Evolutionary conservation across 768 basidiomycete species (phyloP).

Genomic region (Rhodotorula paludigena): DNA sequence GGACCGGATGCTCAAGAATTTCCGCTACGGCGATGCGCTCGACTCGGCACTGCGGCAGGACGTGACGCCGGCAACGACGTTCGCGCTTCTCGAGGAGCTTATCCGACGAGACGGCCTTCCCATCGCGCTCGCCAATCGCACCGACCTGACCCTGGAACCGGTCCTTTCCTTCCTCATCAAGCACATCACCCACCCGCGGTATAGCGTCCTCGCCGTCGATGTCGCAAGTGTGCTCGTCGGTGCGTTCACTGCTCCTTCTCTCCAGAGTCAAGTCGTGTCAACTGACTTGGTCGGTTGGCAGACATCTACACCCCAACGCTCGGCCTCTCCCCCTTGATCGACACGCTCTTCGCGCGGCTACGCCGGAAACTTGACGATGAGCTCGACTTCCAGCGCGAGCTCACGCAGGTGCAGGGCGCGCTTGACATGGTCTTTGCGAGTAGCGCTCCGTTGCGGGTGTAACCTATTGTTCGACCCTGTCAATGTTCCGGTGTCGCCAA

Average conservation of each 20-base stretch:
- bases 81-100: conserved; percentile 86
- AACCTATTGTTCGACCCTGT: too few relatives aligned
- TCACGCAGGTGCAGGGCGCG: conserved; percentile 75
- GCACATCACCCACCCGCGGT: conserved; percentile 81
- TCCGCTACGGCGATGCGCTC: conserved; percentile 89
- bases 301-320: conserved; percentile 87
- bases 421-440: conserved; percentile 70
- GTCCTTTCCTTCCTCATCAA: conserved; percentile 79
- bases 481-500: too few relatives aligned
- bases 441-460: background rate
- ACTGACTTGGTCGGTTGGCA: conserved; percentile 44
- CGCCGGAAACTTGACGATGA: conserved; percentile 80
- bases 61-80: conserved; percentile 75
- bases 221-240: conserved; percentile 76
- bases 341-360: conserved; percentile 72
- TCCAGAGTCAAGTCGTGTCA: background rate
- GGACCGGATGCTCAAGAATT: conserved; percentile 79
- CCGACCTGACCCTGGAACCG: conserved; percentile 88
- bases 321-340: conserved; percentile 91
- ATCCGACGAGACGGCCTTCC: conserved; percentile 84
- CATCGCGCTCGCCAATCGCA: conserved; percentile 78
- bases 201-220: conserved; percentile 82
- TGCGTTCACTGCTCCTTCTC: conserved; percentile 49
- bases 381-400: conserved; percentile 78
- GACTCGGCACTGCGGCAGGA: conserved; percentile 87